A percentile compares a stretch with the other conserved stretches of the same genome.
These are phyloP conservation scores for Amanita inopinata DNA, from an alignment of 768 basidiomycete species.

Conservation along the genomic window DNA sequence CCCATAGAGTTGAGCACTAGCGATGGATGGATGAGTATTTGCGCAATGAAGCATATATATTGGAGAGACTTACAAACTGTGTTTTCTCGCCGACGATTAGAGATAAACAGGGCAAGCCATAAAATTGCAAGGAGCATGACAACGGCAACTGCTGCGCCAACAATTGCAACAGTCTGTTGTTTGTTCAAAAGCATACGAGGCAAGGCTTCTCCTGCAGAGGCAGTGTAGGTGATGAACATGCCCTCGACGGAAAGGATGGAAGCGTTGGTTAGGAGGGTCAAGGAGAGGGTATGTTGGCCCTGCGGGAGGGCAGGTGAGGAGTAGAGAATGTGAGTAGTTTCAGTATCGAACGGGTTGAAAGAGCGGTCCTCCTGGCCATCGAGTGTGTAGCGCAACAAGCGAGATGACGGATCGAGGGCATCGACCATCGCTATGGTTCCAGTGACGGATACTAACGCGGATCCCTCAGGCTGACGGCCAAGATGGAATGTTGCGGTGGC, in stretches of 20 bases:
- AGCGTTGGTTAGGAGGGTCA: conserved; percentile 11
- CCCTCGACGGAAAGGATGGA: conserved; percentile 14
- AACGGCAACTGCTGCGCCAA: conserved; percentile 3
- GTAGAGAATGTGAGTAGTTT: conserved; percentile 11
- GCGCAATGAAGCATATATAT: neutral
- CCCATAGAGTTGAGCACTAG: conserved; percentile 16
- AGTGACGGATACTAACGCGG: conserved; percentile 3
- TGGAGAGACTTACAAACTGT: conserved; percentile 4
- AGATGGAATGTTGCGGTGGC: conserved; percentile 15
- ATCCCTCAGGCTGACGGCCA: conserved; percentile 12
- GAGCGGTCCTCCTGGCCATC: conserved; percentile 12
- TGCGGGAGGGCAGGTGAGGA: conserved; percentile 11
- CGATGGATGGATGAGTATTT: neutral
- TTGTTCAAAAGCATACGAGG: neutral
- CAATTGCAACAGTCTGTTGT: conserved; percentile 10
- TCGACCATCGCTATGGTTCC: conserved; percentile 1
- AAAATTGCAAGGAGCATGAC: conserved; percentile 8
- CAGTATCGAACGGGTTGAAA: conserved; percentile 10
- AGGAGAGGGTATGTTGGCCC: conserved; percentile 13
- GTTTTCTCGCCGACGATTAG: conserved; percentile 9
- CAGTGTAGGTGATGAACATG: conserved; percentile 6
- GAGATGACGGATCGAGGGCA: neutral
- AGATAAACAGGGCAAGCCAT: conserved; percentile 11
- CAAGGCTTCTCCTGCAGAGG: neutral
- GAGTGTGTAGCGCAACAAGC: conserved; percentile 12